phyloP scores from a whole-genome alignment of 2,329 filamentous ascomycete species.

The Tympanopsis confertula region DNA sequence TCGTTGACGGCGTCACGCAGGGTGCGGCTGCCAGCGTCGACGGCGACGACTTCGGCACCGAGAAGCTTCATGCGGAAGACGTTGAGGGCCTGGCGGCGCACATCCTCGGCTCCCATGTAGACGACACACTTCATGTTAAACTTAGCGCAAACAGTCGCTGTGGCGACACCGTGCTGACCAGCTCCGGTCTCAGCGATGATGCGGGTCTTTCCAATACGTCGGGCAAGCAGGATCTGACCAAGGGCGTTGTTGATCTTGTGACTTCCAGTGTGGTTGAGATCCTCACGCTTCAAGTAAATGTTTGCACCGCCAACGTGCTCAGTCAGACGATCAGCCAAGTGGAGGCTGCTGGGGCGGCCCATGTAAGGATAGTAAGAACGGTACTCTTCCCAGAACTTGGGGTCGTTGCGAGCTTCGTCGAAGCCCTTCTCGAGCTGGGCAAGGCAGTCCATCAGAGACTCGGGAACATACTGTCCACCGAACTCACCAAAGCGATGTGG shows the following conservation, averaged over 20 bases:
- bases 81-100: constrained; percentile 88
- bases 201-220: constrained; percentile 79
- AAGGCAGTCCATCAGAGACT: constrained; percentile 94
- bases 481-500: constrained; percentile 78
- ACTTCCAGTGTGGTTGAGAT: constrained; percentile 92
- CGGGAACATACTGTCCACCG: constrained; percentile 92
- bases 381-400: constrained; percentile 94
- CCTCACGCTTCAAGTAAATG: constrained; percentile 96
- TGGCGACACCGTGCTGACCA: constrained; percentile 94
- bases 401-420: constrained; percentile 74
- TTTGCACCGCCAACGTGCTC: constrained; percentile 83
- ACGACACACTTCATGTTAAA: constrained; percentile 97
- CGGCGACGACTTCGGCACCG: constrained; percentile 81
- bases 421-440: constrained; percentile 85
- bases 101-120: constrained; percentile 97
- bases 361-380: constrained; percentile 94
- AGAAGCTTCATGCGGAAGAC: constrained; percentile 97
- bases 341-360: constrained; percentile 83
- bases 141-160: constrained; percentile 92
- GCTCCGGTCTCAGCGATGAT: constrained; percentile 98
- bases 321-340: constrained; percentile 78
- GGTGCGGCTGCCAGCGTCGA: constrained; percentile 78
- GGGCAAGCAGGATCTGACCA: constrained; percentile 80
- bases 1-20: constrained; percentile 88
- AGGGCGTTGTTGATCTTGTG: constrained; percentile 99